Evolutionary conservation across 1,139 yeast species (phyloP).

Genomic region (Suhomyces terraborum): DNA sequence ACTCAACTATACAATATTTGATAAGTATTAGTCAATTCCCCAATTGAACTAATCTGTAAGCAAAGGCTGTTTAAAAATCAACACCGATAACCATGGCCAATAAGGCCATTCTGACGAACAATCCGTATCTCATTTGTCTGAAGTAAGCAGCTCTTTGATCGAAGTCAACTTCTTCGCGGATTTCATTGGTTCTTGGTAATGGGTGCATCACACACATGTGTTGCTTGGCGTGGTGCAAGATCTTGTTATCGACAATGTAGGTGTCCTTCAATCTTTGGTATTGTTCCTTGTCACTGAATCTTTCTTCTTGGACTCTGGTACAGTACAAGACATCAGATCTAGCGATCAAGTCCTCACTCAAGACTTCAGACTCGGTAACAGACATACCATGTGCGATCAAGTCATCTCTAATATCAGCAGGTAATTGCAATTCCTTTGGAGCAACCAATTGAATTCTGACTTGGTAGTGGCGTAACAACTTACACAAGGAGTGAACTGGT

Average conservation of each 20-base stretch:
- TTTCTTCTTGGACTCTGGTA: slow-evolving; percentile 97
- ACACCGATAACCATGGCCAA: slow-evolving; percentile 97
- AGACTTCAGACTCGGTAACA: slow-evolving; percentile 67
- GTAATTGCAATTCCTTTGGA: slow-evolving; percentile 85
- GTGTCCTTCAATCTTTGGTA: slow-evolving; percentile 89
- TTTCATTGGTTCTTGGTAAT: slow-evolving; percentile 94
- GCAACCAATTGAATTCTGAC: slow-evolving; percentile 91
- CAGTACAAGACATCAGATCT: slow-evolving; percentile 95
- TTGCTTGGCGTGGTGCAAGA: slow-evolving; percentile 88
- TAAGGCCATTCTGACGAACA: slow-evolving; percentile 97
- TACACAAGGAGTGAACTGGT: slow-evolving; percentile 96
- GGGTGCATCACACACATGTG: slow-evolving; percentile 99
- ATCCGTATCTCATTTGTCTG: slow-evolving; percentile 98
- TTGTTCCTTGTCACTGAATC: slow-evolving; percentile 74
- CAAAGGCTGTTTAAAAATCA: slow-evolving; percentile 41
- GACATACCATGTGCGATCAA: slow-evolving; percentile 68
- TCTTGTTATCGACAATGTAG: slow-evolving; percentile 89
- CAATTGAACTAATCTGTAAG: slow-evolving; percentile 13
- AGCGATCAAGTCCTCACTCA: slow-evolving; percentile 82
- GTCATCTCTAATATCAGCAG: slow-evolving; percentile 67
- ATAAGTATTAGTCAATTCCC: slow-evolving; percentile 14
- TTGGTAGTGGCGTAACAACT: slow-evolving; percentile 86
- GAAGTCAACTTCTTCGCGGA: slow-evolving; percentile 96
- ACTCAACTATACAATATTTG: slow-evolving; percentile 3
- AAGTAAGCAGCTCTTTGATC: slow-evolving; percentile 99